Evolutionary conservation across 352 stramenopile genomes (phyloP).

Genomic region (Phytophthora idaei): DNA sequence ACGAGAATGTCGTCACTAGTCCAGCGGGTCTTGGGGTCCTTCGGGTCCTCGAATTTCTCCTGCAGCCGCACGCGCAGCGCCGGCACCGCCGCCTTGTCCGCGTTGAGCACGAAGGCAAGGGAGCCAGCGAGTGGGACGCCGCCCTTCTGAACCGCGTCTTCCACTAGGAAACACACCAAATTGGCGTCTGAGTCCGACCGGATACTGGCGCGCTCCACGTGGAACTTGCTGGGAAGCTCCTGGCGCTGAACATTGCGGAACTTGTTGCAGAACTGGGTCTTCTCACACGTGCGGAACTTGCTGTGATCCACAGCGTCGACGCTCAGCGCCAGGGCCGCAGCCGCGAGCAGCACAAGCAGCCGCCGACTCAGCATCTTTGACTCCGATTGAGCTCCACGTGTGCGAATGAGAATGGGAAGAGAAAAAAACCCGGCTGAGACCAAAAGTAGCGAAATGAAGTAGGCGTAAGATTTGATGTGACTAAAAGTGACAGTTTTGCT

Average conservation of each 20-base stretch:
- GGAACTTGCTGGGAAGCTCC: conserved; percentile 28
- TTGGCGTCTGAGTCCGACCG: conserved; percentile 29
- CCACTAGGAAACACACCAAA: conserved; percentile 53
- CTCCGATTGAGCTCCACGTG: conserved; percentile 20
- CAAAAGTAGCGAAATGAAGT: neutral
- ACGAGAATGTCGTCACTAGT: conserved; percentile 56
- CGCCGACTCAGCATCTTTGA: conserved; percentile 19
- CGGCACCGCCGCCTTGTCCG: conserved; percentile 38
- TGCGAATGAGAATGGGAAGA: conserved; percentile 10
- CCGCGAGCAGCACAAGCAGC: conserved; percentile 22
- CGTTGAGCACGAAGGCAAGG: conserved; percentile 60
- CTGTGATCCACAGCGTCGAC: conserved; percentile 92
- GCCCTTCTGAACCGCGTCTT: conserved; percentile 30
- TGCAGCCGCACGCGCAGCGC: conserved; percentile 61
- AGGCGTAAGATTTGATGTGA: neutral
- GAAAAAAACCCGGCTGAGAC: neutral
- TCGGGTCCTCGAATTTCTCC: conserved; percentile 57
- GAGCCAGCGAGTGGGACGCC: conserved; percentile 43
- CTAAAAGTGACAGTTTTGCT: neutral
- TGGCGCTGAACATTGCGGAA: conserved; percentile 49
- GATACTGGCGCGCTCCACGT: conserved; percentile 46
- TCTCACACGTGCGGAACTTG: conserved; percentile 98
- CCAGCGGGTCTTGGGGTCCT: conserved; percentile 66
- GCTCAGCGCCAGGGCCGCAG: conserved; percentile 8
- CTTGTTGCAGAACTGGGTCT: conserved; percentile 97